Evolutionary conservation across 2,329 filamentous ascomycete genomes (phyloP), one percentile per base, ranked within the genome.

Genomic region (Penicillium capsulatum): DNA sequence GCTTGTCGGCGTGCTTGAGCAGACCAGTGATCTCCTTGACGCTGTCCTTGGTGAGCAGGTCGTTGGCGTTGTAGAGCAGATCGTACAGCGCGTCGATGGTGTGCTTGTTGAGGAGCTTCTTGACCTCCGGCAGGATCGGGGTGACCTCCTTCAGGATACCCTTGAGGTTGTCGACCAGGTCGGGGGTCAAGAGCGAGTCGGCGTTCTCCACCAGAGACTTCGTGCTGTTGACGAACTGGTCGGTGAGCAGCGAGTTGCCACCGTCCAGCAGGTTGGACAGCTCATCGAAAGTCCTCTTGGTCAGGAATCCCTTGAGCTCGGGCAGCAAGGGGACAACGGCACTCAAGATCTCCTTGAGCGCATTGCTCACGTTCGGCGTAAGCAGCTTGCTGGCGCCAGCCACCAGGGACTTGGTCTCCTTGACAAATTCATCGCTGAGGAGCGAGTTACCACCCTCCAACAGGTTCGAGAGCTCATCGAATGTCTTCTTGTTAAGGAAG

Each of bases 1-100:
- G 44, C 17, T 53, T 46, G 38, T 48, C 39, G 15, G 52, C 52
- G 9, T 44, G 44, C 8, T 38, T 36, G 32, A 55, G 38, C 13
- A 55, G 39, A 5, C 32, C 33, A n/a, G 36, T 38, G 29, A 47
- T 55, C 34, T 48, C 45, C 34, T 55, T 54, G 33, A 55, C 45
- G 32, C 53, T 53, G 22, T 46, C 40, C 16, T 49, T 42, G 3
- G 49, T 51, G 22, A 55, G 36, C 3, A 55, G 44, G 14, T 45
- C 44, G 38, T 46, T 45, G 37, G 53, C 53, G 32, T 53, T 55
- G 22, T 26, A 44, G 30, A 55, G 14, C n/a, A 52, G 42, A 9
- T n/a, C 24, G 15, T 29, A 13, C 24, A 52, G 44, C 16, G 39
- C 33, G 8, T 35, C 32, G 38, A 40, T 40, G n/a, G 40, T 47